These are phyloP conservation scores for Trypanosoma melophagium DNA, from an alignment of 208 protist genomes.

Conservation along the genomic window DNA sequence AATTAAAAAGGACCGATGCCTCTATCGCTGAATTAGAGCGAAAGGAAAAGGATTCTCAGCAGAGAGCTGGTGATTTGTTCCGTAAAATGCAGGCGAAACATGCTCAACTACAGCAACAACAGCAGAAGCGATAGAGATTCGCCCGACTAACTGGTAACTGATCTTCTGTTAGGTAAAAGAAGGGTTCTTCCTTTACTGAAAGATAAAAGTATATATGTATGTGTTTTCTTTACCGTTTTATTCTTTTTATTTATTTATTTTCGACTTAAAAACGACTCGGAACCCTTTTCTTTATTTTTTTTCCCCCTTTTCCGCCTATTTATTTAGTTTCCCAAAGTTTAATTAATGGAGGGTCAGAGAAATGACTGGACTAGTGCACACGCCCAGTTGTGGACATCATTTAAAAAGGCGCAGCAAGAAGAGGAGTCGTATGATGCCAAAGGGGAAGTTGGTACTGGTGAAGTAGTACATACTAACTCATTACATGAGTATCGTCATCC, in stretches of 20 bases:
- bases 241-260: not conserved
- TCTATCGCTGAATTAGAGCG: slow-evolving; percentile 78
- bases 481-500: not conserved
- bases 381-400: slow-evolving; percentile 49
- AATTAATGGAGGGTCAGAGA: slow-evolving; percentile 33
- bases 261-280: not conserved
- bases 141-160: not conserved
- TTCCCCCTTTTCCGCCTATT: not conserved
- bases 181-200: not conserved
- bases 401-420: slow-evolving; percentile 23
- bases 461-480: not conserved
- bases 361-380: slow-evolving; percentile 42
- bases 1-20: slow-evolving; percentile 82
- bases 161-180: not conserved
- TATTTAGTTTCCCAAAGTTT: not conserved
- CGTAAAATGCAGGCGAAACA: slow-evolving; percentile 85
- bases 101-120: slow-evolving; percentile 58
- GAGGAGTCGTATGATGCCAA: not conserved
- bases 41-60: slow-evolving; percentile 73
- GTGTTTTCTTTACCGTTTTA: slow-evolving; percentile 1
- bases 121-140: slow-evolving; percentile 37
- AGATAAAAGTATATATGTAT: not conserved
- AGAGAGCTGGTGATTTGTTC: slow-evolving; percentile 77
- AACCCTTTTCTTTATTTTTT: not conserved
- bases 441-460: slow-evolving; percentile 5